Evolutionary conservation across 495 filamentous ascomycete species (phyloP), one percentile per base, ranked within the genome.

Genomic region (Penicillium subrubescens): DNA sequence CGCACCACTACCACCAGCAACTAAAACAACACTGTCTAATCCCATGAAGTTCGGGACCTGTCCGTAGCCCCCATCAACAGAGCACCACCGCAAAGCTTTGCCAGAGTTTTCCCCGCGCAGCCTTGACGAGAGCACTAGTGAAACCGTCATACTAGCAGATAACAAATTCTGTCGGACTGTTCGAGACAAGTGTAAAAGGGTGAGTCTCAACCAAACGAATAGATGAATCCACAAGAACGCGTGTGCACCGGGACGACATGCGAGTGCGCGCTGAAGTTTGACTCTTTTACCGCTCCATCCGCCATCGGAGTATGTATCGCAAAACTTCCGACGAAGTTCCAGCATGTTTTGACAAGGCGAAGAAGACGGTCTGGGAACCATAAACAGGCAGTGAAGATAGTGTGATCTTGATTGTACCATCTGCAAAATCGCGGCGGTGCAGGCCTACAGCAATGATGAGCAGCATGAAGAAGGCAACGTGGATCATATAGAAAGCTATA

Each of bases 101-200:
- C 81, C 83, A 8, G 85, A 82, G 43, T 83, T 68, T n/a, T 80
- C 70, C 70, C 17, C 75, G 64, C 0, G 86, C 85, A 58, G 82
- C 76, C 11, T 79, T 72, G 65, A 83, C 79, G 8, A 89, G 73
- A 52, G 84, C 85, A 1, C 76, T 62, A 1, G 85, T 88, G 69
- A 87, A 88, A 0, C 85, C 87, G 53, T 86, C 81, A 68, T 86
- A 79, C 15, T 79, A 74, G 37, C 81, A 80, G 64, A 87, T 76
- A 8, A 87, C 76, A 27, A 88, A 83, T 68, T 88, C 86, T 43
- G 84, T 68, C 7, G 67, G 68, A 11, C 72, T 63, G 15, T 71
- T 77, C n/a, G 75, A 76, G 27, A 86, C 79, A 60, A 88, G 83
- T n/a, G 86, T 88, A 59, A 89, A 88, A 0, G 86, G 87, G 68